phyloP scores from a whole-genome alignment of 2,329 filamentous ascomycete genomes.

The Hysterium pulicare region DNA sequence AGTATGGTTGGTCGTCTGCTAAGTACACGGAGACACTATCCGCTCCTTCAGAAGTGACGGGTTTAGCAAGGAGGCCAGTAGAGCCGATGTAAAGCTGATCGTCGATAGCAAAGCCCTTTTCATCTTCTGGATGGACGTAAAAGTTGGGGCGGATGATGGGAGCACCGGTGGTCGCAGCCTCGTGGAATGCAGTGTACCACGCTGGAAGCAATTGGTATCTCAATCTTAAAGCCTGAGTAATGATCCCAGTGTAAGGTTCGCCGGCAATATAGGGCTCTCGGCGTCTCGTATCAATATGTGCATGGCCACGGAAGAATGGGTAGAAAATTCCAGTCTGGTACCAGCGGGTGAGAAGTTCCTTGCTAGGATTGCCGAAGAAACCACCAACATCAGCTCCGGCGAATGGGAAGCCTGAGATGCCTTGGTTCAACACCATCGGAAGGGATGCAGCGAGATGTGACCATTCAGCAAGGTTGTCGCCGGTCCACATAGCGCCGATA shows the following conservation, averaged over 20 bases:
- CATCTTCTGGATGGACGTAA: constrained; percentile 84
- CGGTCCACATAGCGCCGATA: constrained; percentile 95
- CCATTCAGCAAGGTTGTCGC: constrained; percentile 94
- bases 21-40: constrained; percentile 77
- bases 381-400: constrained; percentile 93
- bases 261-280: constrained; percentile 88
- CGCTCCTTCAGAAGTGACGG: constrained; percentile 74
- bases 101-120: constrained; percentile 82
- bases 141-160: constrained; percentile 91
- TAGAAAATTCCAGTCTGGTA: constrained; percentile 97
- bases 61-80: constrained; percentile 89
- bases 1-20: constrained; percentile 85
- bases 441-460: constrained; percentile 82
- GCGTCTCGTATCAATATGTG: constrained; percentile 91
- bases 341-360: constrained; percentile 89
- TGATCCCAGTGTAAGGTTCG: constrained; percentile 80
- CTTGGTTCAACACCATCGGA: constrained; percentile 90
- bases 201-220: constrained; percentile 85
- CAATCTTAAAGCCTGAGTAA: constrained; percentile 81
- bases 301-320: constrained; percentile 95
- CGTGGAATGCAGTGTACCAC: constrained; percentile 97
- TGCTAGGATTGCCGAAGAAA: constrained; percentile 95
- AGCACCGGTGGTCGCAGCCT: constrained; percentile 75
- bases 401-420: constrained; percentile 90
- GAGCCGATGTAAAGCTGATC: constrained; percentile 89